A percentile compares a stretch with the other conserved stretches of the same genome.
phyloP scores from a whole-genome alignment of 192 early-diverging fungal genomes.

The Geranomyces variabilis region DNA sequence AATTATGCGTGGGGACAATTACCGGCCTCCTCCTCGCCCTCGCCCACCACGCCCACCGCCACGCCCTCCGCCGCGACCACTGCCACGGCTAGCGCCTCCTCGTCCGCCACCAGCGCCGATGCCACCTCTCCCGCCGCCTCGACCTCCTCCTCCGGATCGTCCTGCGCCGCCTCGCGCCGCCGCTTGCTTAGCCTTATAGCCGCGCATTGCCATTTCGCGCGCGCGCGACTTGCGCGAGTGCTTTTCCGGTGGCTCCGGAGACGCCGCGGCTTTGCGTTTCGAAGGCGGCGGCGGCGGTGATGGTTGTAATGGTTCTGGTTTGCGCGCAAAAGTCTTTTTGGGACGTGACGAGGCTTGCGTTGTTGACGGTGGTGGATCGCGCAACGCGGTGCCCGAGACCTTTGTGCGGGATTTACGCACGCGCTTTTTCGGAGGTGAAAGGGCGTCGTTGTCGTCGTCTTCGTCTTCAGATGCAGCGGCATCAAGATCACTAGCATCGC shows the following conservation, averaged over 20 bases:
- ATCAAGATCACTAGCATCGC: no score
- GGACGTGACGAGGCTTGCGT: no score
- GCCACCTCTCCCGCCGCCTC: constrained; percentile 5
- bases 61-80: neutral
- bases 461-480: no score
- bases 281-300: neutral
- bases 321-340: neutral
- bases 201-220: neutral
- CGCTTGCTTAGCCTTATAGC: constrained; percentile 4
- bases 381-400: constrained; percentile 5
- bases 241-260: neutral
- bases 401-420: constrained; percentile 6
- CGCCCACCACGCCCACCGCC: neutral
- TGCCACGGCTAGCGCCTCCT: neutral
- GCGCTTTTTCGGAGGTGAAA: neutral
- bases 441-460: no score
- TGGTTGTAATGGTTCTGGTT: neutral
- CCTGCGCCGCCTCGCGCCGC: neutral
- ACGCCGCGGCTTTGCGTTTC: neutral
- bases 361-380: neutral
- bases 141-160: neutral
- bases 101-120: neutral
- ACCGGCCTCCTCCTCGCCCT: no score
- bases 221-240: neutral
- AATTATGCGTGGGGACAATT: no score